Evolutionary conservation across 768 basidiomycete species (phyloP).

Genomic region (Gautieria morchelliformis): DNA sequence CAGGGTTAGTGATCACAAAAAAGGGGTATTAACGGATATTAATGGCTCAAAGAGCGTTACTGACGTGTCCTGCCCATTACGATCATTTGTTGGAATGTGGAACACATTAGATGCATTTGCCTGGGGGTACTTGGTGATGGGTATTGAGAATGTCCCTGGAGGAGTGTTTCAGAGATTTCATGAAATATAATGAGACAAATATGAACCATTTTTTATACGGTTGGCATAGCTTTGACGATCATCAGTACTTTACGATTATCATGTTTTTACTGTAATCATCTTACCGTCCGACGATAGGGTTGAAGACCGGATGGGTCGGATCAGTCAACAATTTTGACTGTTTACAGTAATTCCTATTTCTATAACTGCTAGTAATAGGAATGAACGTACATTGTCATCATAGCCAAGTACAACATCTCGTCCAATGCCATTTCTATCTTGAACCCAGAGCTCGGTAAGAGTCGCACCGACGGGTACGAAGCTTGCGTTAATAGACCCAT

Average conservation of each 20-base stretch:
- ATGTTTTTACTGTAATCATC: not conserved
- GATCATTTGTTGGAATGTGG: conserved; percentile 41
- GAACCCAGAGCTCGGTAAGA: conserved; percentile 45
- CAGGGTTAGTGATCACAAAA: too few species aligned
- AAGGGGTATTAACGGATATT: conserved; percentile 33
- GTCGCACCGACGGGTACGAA: conserved; percentile 51
- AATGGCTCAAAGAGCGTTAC: not conserved
- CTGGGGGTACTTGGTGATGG: conserved; percentile 36
- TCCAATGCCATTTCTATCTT: conserved; percentile 37
- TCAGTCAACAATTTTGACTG: conserved; percentile 35
- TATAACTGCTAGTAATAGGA: too few species aligned
- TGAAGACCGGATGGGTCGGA: conserved; percentile 38
- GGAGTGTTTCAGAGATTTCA: not conserved
- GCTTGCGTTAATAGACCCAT: conserved; percentile 47
- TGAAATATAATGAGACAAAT: not conserved
- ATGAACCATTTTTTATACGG: conserved; percentile 17
- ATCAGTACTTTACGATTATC: conserved; percentile 19
- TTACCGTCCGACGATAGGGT: conserved; percentile 20
- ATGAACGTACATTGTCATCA: conserved; percentile 37
- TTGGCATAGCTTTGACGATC: conserved; percentile 40
- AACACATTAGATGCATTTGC: conserved; percentile 35
- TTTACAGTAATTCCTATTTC: conserved; percentile 12
- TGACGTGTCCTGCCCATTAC: conserved; percentile 27
- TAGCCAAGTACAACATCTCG: conserved; percentile 51
- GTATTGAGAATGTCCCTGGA: conserved; percentile 43